Evolutionary conservation across 345 rosid genomes (phyloP).

Genomic region (Salix caprea): DNA sequence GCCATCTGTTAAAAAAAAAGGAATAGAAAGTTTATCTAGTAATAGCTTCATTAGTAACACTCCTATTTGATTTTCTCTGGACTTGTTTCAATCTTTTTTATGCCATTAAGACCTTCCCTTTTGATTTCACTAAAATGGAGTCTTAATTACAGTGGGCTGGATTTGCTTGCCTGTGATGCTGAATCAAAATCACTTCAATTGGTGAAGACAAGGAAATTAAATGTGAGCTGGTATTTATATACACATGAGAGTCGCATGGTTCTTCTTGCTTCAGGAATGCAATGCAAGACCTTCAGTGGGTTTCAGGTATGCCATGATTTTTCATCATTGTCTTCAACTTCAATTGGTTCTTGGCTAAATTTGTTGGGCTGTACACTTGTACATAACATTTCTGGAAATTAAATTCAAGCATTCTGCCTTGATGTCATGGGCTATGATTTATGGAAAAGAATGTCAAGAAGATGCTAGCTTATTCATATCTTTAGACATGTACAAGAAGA

Average conservation of each 20-base stretch:
- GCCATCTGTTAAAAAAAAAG: not conserved
- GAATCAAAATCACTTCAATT: constrained; percentile 56
- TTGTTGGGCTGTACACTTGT: not conserved
- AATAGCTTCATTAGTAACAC: not conserved
- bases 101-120: not conserved
- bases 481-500: not conserved
- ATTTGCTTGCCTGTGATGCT: constrained; percentile 64
- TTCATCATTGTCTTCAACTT: constrained; percentile 4
- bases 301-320: constrained; percentile 59
- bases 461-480: not conserved
- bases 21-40: not conserved
- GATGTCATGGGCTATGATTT: not conserved
- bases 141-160: constrained; percentile 72
- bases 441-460: not conserved
- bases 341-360: not conserved
- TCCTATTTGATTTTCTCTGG: not conserved
- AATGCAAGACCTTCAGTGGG: constrained; percentile 80
- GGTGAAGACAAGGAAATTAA: constrained; percentile 74
- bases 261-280: constrained; percentile 98
- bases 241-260: constrained; percentile 95
- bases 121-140: constrained; percentile 11
- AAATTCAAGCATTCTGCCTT: not conserved
- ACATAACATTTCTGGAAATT: not conserved
- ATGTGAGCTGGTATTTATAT: constrained; percentile 77
- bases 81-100: not conserved